These are phyloP conservation scores for Penicillium cosmopolitanum DNA, from an alignment of 495 filamentous ascomycete species.

Conservation along the genomic window DNA sequence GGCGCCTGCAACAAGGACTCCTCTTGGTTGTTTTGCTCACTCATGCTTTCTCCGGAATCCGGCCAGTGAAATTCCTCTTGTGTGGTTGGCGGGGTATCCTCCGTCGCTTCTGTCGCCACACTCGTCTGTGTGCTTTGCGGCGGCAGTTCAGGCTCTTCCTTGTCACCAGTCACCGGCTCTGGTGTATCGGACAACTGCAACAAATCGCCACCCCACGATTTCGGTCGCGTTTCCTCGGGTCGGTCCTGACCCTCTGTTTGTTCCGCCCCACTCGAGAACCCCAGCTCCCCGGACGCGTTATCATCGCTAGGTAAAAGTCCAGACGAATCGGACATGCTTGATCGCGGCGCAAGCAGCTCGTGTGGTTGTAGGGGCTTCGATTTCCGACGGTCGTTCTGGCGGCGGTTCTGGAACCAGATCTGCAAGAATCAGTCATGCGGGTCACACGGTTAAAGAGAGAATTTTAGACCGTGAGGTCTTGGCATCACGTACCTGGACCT, in stretches of 20 bases:
- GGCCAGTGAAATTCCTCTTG: conserved; percentile 28
- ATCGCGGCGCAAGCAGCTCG: conserved; percentile 68
- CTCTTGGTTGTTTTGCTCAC: conserved; percentile 15
- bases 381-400: conserved; percentile 91
- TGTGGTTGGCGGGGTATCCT: conserved; percentile 32
- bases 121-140: conserved; percentile 42
- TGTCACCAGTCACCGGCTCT: conserved; percentile 31
- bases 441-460: conserved; percentile 16
- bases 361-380: conserved; percentile 83
- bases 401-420: conserved; percentile 99
- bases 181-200: conserved; percentile 39
- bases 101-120: conserved; percentile 38
- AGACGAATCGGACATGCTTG: conserved; percentile 50
- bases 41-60: conserved; percentile 20
- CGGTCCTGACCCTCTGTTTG: conserved; percentile 28
- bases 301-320: conserved; percentile 55
- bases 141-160: conserved; percentile 31
- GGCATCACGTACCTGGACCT: conserved; percentile 80
- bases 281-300: conserved; percentile 38
- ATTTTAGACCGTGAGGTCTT: conserved; percentile 32
- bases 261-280: conserved; percentile 40
- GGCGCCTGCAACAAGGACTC: conserved; percentile 28
- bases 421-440: conserved; percentile 40
- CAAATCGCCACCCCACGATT: conserved; percentile 32
- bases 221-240: conserved; percentile 22